Percentiles rank a stretch among this genome's conserved stretches.
Conservation (phyloP, 2,329 filamentous ascomycete genomes). For the Epichloe festucae region DNA sequence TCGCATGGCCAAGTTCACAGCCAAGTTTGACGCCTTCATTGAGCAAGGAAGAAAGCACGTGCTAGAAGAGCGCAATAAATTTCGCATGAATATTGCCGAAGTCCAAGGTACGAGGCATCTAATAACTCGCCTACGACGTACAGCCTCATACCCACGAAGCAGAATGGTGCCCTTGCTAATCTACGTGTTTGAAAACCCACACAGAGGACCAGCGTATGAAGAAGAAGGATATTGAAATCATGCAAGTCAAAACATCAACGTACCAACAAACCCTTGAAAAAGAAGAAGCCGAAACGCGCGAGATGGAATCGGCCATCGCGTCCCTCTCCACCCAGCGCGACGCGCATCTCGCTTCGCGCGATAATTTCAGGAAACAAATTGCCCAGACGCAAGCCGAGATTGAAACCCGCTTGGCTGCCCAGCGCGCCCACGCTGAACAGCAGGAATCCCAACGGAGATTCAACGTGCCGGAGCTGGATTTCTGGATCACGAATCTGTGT, state of each 20-base stretch:
- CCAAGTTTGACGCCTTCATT: conserved; percentile 86
- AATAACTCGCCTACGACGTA: not conserved
- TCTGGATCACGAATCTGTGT: conserved; percentile 88
- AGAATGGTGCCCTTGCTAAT: not conserved
- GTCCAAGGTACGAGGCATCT: conserved; percentile 56
- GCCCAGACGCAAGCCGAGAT: conserved; percentile 58
- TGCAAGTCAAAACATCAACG: conserved; percentile 55
- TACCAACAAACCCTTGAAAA: conserved; percentile 65
- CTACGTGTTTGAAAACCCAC: not conserved
- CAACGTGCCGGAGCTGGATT: conserved; percentile 86
- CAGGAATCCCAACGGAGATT: conserved; percentile 74
- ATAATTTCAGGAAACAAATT: conserved; percentile 47
- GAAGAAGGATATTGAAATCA: conserved; percentile 75
- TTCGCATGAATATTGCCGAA: conserved; percentile 80
- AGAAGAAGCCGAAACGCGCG: conserved; percentile 62
- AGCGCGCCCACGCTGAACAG: conserved; percentile 57
- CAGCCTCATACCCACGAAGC: not conserved
- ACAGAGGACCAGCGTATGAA: conserved; percentile 85
- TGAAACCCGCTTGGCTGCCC: conserved; percentile 54
- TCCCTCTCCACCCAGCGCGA: conserved; percentile 47
- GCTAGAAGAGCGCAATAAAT: conserved; percentile 85
- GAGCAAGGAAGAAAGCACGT: conserved; percentile 82
- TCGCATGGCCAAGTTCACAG: conserved; percentile 86
- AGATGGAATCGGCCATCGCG: conserved; percentile 55
- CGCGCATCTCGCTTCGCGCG: conserved; percentile 42